Evolutionary conservation across 1,284 basidiomycete species (phyloP), one percentile per base, ranked within the genome.

Genomic region (Ustilago crameri): DNA sequence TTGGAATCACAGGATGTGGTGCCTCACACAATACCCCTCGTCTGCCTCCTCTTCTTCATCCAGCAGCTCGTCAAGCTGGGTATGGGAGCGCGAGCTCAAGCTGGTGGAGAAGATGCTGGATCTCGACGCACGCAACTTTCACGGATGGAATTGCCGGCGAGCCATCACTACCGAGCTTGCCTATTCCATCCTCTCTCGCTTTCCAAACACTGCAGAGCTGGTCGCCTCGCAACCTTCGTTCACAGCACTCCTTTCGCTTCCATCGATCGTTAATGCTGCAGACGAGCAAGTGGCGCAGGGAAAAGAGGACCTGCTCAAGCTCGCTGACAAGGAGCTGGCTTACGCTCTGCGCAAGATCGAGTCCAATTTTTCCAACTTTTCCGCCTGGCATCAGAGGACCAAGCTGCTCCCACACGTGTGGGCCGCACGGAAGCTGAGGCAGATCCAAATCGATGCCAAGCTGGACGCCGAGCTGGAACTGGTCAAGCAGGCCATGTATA

Each of bases 351-450:
- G 87, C 63, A 97, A 98, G 86, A 98, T 99, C 74, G 91, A 93
- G 82, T 86, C 90, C 51, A 97, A 93, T 83, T 96, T 98, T 81
- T 95, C 92, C 46, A 98, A 99, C 83, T 98, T 97, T 83, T 95
- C 93, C 60, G 96, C 96, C 17, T 99, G 96, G 96, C 96, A 99
- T 84, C 93, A 95, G 75, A 89, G 96, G 24, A 92, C 93, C 2
- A 95, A 95, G 83, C 86, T 95, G 1, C 86, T 93, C 17, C 84
- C 87, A 0, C 87, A 86, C 3, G 79, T 93, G 7, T 95, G 92
- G 92, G 86, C 86, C 4, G 75, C 71, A 0, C 22, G 55, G 23
- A 17, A 42, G 22, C 44, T 67, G 1, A 83, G 84, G 32, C 87
- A 87, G 1, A 86, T 35, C 71, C 77, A 14, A 46, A 43, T 47